Base-by-base conservation (phyloP, 2,329 filamentous ascomycete genomes). In the Colletotrichum sp. region DNA sequence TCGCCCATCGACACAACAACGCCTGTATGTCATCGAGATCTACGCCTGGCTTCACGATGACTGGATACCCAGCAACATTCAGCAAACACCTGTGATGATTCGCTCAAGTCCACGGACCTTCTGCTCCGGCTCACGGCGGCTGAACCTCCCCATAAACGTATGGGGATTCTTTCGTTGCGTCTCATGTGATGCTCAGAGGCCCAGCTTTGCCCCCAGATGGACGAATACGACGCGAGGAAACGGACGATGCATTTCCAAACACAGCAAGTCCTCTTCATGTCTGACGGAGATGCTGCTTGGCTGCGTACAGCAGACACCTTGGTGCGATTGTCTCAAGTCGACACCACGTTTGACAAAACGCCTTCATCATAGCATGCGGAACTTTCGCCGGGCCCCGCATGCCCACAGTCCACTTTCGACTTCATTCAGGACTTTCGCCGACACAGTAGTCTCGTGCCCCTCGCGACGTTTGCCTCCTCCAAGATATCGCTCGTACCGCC, bases 1-100 rank as follows among this genome's bases (percentile, higher is more conserved):
- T 73, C 65, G 71, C 71, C 49, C 70, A 21, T 57, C 39, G 63
- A 63, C 63, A 59, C 64, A 28, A 64, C 30, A 34, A 21, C 59
- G 28, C 28, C 74, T 74, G 64, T 74, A 69, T 65, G 74, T 69
- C 74, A 76, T 76, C 74, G 74, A 76, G 74, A 76, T 76, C 74
- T 69, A 57, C 3, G 28, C 57, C 69, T 72, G 49, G 63, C 63
- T 57, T 52, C 52, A 75, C 60, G 49, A 65, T 49, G 8, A 60
- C 39, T 49, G 71, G 32, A 64, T 34, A 15, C 59, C n/a, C 67
- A 57, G n/a, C 2, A 52, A 13, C 71, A n/a, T 36, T 30, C 28
- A 52, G 34, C 32, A 34, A 49, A 55, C 36, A 28, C 30, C 36
- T 34, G 21, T 16, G 55, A 24, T 28, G 34, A 62, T 60, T 63